These are phyloP conservation scores for Lichenothelia convexa DNA, from an alignment of 495 filamentous ascomycete genomes.

Conservation along the genomic window DNA sequence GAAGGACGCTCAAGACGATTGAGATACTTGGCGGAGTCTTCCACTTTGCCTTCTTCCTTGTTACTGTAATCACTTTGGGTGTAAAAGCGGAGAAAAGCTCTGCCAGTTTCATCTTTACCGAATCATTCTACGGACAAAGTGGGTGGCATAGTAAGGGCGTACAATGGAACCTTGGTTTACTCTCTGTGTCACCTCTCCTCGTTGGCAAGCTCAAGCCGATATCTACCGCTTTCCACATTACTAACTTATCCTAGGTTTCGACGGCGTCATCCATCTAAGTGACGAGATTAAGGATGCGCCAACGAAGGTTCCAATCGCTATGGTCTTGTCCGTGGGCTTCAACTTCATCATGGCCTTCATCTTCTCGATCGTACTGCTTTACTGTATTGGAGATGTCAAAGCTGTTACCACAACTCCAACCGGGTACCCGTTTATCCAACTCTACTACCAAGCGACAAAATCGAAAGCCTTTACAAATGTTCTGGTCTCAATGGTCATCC, in stretches of 20 bases:
- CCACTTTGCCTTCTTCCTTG: constrained; percentile 44
- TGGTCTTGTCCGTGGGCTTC: constrained; percentile 4
- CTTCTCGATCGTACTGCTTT: constrained; percentile 7
- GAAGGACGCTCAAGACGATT: constrained; percentile 3
- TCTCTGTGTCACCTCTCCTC: constrained; percentile 2
- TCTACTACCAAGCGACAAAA: constrained; percentile 30
- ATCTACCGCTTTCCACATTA: neutral
- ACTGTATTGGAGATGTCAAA: constrained; percentile 11
- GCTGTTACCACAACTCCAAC: constrained; percentile 16
- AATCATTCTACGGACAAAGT: constrained; percentile 1
- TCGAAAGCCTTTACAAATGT: constrained; percentile 23
- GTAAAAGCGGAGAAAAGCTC: constrained; percentile 22
- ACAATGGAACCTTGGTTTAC: constrained; percentile 4
- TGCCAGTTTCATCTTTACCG: constrained; percentile 4
- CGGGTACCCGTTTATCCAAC: constrained; percentile 34
- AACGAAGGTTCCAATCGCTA: constrained; percentile 3
- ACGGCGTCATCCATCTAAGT: constrained; percentile 3
- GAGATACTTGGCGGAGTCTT: constrained; percentile 20
- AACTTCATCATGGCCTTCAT: constrained; percentile 7
- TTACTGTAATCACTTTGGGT: constrained; percentile 39
- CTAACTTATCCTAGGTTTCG: constrained; percentile 6
- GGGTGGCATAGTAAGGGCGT: constrained; percentile 6
- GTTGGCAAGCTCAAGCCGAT: constrained; percentile 1
- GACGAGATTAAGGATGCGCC: constrained; percentile 6
- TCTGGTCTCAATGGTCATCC: constrained; percentile 26